phyloP scores from a whole-genome alignment of 2,329 filamentous ascomycete genomes.

The Penicillium janthinellum region DNA sequence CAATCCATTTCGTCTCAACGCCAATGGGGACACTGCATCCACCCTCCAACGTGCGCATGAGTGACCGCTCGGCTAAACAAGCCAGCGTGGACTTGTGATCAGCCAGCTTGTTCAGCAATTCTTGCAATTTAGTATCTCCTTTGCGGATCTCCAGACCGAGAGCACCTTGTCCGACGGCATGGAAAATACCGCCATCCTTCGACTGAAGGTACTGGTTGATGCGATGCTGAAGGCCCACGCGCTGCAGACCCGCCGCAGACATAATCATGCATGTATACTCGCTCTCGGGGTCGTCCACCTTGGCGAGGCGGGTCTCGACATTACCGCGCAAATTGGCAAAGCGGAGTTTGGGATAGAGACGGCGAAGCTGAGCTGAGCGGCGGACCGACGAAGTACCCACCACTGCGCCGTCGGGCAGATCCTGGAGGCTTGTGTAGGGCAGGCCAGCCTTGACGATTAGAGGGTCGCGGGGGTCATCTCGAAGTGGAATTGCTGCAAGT shows the following conservation, averaged over 20 bases:
- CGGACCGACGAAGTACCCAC: slow-evolving; percentile 85
- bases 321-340: slow-evolving; percentile 85
- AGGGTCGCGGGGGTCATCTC: slow-evolving; percentile 72
- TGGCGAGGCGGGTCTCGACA: slow-evolving; percentile 74
- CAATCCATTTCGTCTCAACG: slow-evolving; percentile 8
- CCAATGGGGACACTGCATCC: slow-evolving; percentile 25
- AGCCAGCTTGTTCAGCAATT: slow-evolving; percentile 10
- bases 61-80: slow-evolving; percentile 17
- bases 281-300: slow-evolving; percentile 73
- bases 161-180: slow-evolving; percentile 88
- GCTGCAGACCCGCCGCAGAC: slow-evolving; percentile 77
- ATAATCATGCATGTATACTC: slow-evolving; percentile 77
- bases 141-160: slow-evolving; percentile 52
- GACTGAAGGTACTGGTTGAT: slow-evolving; percentile 75
- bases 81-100: slow-evolving; percentile 10
- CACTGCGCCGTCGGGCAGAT: slow-evolving; percentile 73
- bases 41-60: slow-evolving; percentile 17
- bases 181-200: slow-evolving; percentile 60
- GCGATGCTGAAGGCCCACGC: slow-evolving; percentile 68
- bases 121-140: slow-evolving; percentile 4
- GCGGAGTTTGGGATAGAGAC: slow-evolving; percentile 70
- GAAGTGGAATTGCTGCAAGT: slow-evolving; percentile 71
- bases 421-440: slow-evolving; percentile 62
- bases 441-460: slow-evolving; percentile 54
- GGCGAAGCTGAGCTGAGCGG: slow-evolving; percentile 76